phyloP scores from a whole-genome alignment of 371 early-diverging fungal genomes.

The Mucor racemosus region DNA sequence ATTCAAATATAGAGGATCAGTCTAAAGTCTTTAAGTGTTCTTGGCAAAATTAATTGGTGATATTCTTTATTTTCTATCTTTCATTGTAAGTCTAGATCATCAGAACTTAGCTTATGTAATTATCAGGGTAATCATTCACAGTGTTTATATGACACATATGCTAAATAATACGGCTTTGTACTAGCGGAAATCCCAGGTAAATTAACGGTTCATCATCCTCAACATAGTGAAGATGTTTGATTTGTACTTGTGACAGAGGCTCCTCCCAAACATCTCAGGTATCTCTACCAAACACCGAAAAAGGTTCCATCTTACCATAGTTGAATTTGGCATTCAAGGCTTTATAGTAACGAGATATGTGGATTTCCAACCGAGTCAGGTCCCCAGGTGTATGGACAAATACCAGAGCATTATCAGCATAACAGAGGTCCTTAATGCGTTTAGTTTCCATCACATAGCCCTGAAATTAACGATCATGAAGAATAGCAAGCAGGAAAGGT shows the following conservation, averaged over 20 bases:
- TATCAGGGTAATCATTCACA: too few relatives aligned
- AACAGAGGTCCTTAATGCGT: constrained; percentile 10
- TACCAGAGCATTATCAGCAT: constrained; percentile 20
- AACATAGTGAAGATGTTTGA: background rate
- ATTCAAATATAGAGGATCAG: too few relatives aligned
- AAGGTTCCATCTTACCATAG: constrained; percentile 3
- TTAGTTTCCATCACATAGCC: background rate
- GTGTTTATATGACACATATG: too few relatives aligned
- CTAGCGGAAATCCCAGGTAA: background rate
- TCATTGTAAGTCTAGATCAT: too few relatives aligned
- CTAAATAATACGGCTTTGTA: background rate
- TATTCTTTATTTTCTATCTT: too few relatives aligned
- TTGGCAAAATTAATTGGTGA: too few relatives aligned
- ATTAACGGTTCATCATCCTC: background rate
- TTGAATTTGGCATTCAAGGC: constrained; percentile 21
- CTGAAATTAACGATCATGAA: background rate
- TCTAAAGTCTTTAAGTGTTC: too few relatives aligned
- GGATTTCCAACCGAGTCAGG: background rate
- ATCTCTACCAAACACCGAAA: constrained; percentile 9
- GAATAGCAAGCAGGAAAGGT: constrained; percentile 14
- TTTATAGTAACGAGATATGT: background rate
- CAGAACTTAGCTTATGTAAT: too few relatives aligned
- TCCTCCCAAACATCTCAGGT: constrained; percentile 1
- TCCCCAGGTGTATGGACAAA: background rate
- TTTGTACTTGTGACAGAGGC: background rate